Conservation (phyloP, 805 yeast genomes). For the Komagataella pastoris region DNA sequence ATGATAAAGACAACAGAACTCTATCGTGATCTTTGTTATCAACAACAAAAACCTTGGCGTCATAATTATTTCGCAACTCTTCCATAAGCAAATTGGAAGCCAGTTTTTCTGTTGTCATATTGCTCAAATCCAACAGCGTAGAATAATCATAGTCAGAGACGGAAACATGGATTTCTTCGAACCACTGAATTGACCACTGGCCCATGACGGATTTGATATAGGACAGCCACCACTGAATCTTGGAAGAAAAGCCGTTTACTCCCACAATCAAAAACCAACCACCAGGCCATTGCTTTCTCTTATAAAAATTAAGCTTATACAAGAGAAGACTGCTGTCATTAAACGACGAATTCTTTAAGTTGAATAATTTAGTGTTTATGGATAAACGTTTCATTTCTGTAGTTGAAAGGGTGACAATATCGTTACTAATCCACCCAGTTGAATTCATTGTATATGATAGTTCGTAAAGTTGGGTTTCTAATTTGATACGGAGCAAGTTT, state of each 20-base stretch:
- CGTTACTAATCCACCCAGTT: slow-evolving; percentile 57
- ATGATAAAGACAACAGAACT: neutral
- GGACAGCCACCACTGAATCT: slow-evolving; percentile 38
- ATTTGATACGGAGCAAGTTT: slow-evolving; percentile 30
- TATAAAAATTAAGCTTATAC: slow-evolving; percentile 20
- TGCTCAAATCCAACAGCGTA: slow-evolving; percentile 25
- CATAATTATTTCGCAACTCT: slow-evolving; percentile 18
- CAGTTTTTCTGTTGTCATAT: slow-evolving; percentile 30
- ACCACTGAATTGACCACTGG: slow-evolving; percentile 44
- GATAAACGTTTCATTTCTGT: slow-evolving; percentile 31
- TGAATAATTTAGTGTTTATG: slow-evolving; percentile 16
- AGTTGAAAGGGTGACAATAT: slow-evolving; percentile 33
- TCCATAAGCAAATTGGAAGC: slow-evolving; percentile 39
- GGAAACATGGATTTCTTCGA: slow-evolving; percentile 13
- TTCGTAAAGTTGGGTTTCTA: slow-evolving; percentile 35
- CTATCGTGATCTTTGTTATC: neutral
- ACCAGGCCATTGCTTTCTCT: slow-evolving; percentile 41
- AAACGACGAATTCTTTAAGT: slow-evolving; percentile 8
- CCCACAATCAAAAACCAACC: slow-evolving; percentile 39
- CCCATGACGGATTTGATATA: slow-evolving; percentile 34
- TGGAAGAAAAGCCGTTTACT: slow-evolving; percentile 19
- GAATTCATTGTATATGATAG: slow-evolving; percentile 44
- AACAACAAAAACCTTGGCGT: neutral
- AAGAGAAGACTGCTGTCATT: slow-evolving; percentile 5
- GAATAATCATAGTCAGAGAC: slow-evolving; percentile 13